Evolutionary conservation across 768 basidiomycete genomes (phyloP), one percentile per base, ranked within the genome.

Genomic region (Pleurotus salmoneostramineus): DNA sequence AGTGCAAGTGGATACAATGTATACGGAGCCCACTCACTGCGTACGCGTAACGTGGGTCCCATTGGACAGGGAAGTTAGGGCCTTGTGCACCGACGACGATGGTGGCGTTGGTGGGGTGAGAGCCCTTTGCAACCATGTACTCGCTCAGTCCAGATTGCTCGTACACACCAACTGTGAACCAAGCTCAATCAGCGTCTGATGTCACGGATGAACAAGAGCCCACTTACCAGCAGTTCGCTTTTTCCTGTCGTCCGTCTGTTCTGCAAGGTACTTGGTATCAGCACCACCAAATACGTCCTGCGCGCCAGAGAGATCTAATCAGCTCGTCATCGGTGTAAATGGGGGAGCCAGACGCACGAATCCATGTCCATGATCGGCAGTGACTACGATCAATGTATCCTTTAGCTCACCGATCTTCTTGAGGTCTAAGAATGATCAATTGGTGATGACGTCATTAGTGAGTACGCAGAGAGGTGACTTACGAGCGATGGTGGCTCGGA

Each of bases 311-410:
- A 11, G 17, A 11, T 2, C 46, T 58, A 14, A 63, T 50, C 14
- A 34, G 33, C 12, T 32, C 8, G 32, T 11, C 15, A 21, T 6
- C 1, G 8, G 42, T 32, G n/a, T 15, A 56, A 32, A 51, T 40
- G 12, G 35, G 31, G 27, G 14, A 56, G 31, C 6, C 10, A 7
- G 66, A 8, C 74, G 50, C 35, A 75, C 76, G 56, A 78, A 78
- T 6, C 77, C 77, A 58, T 78, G 77, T 14, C 77, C 77, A 56
- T 78, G 77, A 61, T 78, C 77, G 52, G 77, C 77, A 50, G 77
- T 78, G 21, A 77, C 72, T 51, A 78, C 71, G 48, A 77, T 77
- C 14, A 78, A 63, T 1, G 76, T 78, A 52, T 77, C 64, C 6
- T 78, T 72, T 36, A 69, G 68, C 59, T 77, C 73, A 31, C 77